Evolutionary conservation across 1,139 yeast species (phyloP).

Genomic region (Zygosaccharomyces sapae): DNA sequence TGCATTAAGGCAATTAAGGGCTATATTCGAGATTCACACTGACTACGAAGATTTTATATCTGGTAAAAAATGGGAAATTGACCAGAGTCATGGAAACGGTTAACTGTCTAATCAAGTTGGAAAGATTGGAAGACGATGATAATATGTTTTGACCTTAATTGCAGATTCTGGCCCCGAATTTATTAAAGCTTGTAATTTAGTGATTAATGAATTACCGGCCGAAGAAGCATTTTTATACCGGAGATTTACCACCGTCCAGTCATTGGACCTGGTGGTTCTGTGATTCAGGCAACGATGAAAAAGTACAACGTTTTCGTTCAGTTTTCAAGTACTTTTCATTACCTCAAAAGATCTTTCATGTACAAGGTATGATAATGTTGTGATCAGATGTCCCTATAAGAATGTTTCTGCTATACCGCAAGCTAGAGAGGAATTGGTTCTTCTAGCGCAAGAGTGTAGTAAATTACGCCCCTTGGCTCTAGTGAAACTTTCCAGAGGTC

Average conservation of each 20-base stretch:
- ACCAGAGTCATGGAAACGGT: conserved; percentile 73
- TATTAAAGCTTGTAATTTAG: conserved; percentile 52
- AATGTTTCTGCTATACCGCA: conserved; percentile 64
- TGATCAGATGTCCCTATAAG: conserved; percentile 86
- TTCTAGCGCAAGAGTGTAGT: conserved; percentile 46
- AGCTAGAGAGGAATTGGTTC: conserved; percentile 60
- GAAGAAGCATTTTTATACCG: conserved; percentile 82
- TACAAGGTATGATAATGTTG: conserved; percentile 69
- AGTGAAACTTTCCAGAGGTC: conserved; percentile 54
- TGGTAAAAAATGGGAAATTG: conserved; percentile 92
- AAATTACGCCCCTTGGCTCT: conserved; percentile 43
- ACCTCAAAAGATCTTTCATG: conserved; percentile 51
- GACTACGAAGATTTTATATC: conserved; percentile 82
- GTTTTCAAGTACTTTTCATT: conserved; percentile 64
- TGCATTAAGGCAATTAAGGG: conserved; percentile 34
- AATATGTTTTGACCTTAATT: conserved; percentile 61
- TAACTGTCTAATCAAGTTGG: conserved; percentile 55
- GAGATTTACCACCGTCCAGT: conserved; percentile 92
- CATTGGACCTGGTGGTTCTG: conserved; percentile 90
- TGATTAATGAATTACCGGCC: conserved; percentile 84
- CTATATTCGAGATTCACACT: conserved; percentile 60
- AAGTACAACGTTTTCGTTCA: conserved; percentile 90
- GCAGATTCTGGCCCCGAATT: conserved; percentile 48
- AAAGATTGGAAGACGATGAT: conserved; percentile 52
- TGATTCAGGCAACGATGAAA: conserved; percentile 88